Evolutionary conservation across 1,139 yeast genomes (phyloP), one percentile per base, ranked within the genome.

Genomic region (Hyphopichia khmerensis): DNA sequence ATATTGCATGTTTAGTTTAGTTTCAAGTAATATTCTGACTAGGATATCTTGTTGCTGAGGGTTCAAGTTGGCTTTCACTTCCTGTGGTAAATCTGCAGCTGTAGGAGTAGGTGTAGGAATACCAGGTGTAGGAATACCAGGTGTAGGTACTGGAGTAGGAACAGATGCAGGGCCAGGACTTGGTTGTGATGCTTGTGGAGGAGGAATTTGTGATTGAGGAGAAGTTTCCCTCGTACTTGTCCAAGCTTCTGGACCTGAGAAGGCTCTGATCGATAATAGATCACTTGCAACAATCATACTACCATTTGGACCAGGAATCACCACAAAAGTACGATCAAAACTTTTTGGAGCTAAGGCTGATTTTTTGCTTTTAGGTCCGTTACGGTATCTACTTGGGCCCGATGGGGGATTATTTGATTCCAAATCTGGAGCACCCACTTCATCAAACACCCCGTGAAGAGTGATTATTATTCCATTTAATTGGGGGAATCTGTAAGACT

Each of bases 321-420:
- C 79, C n/a, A 88, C 72, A 60, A 93, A 83, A 0, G 85, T 76
- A 57, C 99, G 77, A 62, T 93, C 98, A 62, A 93, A 93, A n/a
- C 93, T 80, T 58, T 93, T 84, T 48, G 72, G 71, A 23, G 79
- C 67, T 36, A 85, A 65, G n/a, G 75, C 62, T 30, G 73, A 64
- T 41, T 72, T 69, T 42, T 67, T 66, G 26, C 57, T 62, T 44
- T 64, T 62, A 36, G 56, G 48, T 31, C 48, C 43, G 44, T 64
- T 65, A 48, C 70, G 62, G 33, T 65, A 66, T 47, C 70, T 60
- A 33, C 67, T 58, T 35, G 57, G 65, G 10, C 45, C 46, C 10
- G 51, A 45, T 4, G 43, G 32, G 18, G 43, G 40, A 14, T 49
- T 40, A 23, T 48, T 43, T 35, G 43, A 50, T 7, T 51, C 57